A percentile compares a stretch with the other conserved stretches of the same genome.
These are phyloP conservation scores for Cicer cuneatum DNA, from an alignment of 306 rosid species.

Conservation along the genomic window DNA sequence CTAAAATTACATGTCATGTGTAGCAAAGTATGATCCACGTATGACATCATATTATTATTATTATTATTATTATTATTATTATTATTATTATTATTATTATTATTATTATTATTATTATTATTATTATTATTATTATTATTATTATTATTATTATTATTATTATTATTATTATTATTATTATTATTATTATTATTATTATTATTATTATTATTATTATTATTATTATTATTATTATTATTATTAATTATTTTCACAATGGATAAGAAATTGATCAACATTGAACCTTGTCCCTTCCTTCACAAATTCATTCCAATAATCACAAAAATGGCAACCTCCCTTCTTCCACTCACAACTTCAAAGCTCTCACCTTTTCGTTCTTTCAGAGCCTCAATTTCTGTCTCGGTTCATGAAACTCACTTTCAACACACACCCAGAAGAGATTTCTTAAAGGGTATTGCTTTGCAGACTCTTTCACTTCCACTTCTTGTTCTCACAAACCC, in stretches of 20 bases:
- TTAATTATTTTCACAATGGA: slow-evolving; percentile 32
- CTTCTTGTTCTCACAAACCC: slow-evolving; percentile 48
- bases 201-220: no score
- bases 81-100: no score
- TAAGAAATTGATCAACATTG: slow-evolving; percentile 31
- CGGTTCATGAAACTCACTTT: slow-evolving; percentile 27
- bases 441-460: slow-evolving; percentile 61
- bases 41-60: slow-evolving; percentile 5
- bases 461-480: slow-evolving; percentile 68
- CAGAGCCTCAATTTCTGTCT: slow-evolving; percentile 43
- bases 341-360: slow-evolving; percentile 41
- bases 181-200: no score
- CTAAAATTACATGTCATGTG: background rate
- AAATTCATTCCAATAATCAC: slow-evolving; percentile 4
- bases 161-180: no score
- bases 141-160: no score
- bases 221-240: no score
- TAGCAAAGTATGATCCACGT: slow-evolving; percentile 32
- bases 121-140: no score
- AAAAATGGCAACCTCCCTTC: slow-evolving; percentile 55
- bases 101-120: no score
- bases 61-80: no score
- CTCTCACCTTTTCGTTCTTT: slow-evolving; percentile 34
- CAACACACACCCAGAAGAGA: slow-evolving; percentile 60
- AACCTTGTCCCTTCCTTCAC: slow-evolving; percentile 40